Evolutionary conservation across 164 flowering plant species (phyloP), one percentile per base, ranked within the genome.

Genomic region (Vitis rotundifolia): DNA sequence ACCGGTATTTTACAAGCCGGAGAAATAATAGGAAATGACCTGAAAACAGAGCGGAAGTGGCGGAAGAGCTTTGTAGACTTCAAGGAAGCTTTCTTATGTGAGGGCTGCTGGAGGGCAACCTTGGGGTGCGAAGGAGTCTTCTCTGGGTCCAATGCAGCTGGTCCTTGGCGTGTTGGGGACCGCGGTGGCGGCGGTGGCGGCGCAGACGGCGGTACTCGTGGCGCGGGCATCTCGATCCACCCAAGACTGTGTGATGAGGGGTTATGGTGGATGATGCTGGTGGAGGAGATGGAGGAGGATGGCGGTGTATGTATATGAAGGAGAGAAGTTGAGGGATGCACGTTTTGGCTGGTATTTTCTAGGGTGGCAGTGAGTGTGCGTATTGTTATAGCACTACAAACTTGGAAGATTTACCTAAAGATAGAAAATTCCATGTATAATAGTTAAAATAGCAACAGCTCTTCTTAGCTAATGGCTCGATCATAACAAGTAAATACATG

Each of bases 11-110:
- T 87, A 76, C 97, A 93, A 9, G 82, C 37, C 3, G 86, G 84
- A 1, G 81, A 50, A 13, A 89, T 82, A 53, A 91, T 87, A 0
- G 96, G 96, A 60, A 94, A 81, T 2, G 97, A 80, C 22, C 87
- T 78, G 82, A 91, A 83, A 10, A 83, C 85, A 0, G 86, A 66
- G 2, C 89, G 90, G 59, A 91, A 67, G 0, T 76, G 81, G 0
- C 86, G 85, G 70, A 87, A 68, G n/a, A 88, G 60, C 59, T 78
- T 78, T 0, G 63, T 9, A 8, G 85, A 66, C 19, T 73, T 82
- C 0, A 82, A 78, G 9, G 73, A 59, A 28, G 52, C 71, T 49
- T 71, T 81, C 60, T 65, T 78, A 9, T 31, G 16, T 1, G 89
- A 69, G 2, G 89, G 87, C 22, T 84, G 81, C 63, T 81, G 67